phyloP scores from a whole-genome alignment of 2,329 filamentous ascomycete genomes.

The Xylariaceae sp. region DNA sequence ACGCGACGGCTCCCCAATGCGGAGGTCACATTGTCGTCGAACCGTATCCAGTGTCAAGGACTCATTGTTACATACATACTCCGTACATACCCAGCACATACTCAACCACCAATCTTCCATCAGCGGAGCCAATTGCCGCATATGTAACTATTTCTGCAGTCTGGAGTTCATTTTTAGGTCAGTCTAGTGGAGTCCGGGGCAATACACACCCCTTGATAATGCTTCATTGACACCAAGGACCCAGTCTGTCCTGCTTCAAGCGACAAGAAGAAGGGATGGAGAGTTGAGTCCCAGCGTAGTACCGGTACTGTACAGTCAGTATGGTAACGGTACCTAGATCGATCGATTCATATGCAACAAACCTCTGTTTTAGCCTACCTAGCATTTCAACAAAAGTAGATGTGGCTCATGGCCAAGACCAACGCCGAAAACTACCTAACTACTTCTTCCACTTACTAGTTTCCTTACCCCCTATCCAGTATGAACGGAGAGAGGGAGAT shows the following conservation, averaged over 20 bases:
- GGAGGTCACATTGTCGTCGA: conserved; percentile 37
- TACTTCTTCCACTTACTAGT: not conserved
- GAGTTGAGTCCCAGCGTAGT: conserved; percentile 10
- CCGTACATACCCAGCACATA: conserved; percentile 16
- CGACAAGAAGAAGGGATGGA: conserved; percentile 12
- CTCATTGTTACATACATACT: conserved; percentile 17
- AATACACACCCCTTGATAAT: conserved; percentile 16
- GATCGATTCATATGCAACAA: conserved; percentile 18
- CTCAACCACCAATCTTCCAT: not conserved
- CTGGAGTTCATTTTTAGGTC: too few species aligned
- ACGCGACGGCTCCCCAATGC: conserved; percentile 36
- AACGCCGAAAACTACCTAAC: conserved; percentile 15
- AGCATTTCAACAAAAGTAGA: conserved; percentile 12
- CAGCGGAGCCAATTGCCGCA: conserved; percentile 21
- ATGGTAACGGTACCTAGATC: conserved; percentile 12
- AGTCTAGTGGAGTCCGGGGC: conserved; percentile 9
- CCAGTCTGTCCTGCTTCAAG: conserved; percentile 1
- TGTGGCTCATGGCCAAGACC: conserved; percentile 14
- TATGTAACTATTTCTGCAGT: conserved; percentile 14
- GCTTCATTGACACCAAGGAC: conserved; percentile 16
- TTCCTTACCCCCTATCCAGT: conserved; percentile 9
- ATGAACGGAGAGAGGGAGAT: conserved; percentile 14
- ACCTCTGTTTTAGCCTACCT: conserved; percentile 19
- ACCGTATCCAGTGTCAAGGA: conserved; percentile 26
- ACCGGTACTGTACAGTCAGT: conserved; percentile 19